Percentiles rank a stretch among this genome's conserved stretches.
These are phyloP conservation scores for Pestalotiopsis sp. DNA, from an alignment of 2,329 filamentous ascomycete genomes.

Conservation along the genomic window DNA sequence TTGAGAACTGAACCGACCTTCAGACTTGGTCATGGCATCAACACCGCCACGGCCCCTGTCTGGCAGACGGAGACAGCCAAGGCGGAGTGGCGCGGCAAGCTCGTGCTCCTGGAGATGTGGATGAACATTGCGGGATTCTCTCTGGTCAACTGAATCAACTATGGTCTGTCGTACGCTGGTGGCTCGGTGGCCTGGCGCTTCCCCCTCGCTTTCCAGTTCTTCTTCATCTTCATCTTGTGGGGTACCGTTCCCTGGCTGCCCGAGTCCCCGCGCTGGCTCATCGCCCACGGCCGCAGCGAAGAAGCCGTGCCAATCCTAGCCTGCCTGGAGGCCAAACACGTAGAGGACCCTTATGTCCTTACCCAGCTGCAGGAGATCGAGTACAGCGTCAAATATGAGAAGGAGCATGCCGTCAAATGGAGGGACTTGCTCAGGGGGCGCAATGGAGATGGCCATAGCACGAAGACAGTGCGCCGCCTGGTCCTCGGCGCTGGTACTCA, in stretches of 20 bases:
- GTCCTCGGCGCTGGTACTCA: background rate
- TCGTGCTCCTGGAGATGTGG: constrained; percentile 30
- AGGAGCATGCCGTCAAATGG: constrained; percentile 17
- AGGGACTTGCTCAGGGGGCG: constrained; percentile 23
- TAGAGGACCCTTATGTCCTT: constrained; percentile 17
- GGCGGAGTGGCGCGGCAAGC: constrained; percentile 23
- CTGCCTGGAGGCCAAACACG: constrained; percentile 24
- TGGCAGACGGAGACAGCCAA: constrained; percentile 24
- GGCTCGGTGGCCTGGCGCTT: constrained; percentile 37
- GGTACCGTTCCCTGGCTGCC: constrained; percentile 28
- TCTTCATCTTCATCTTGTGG: constrained; percentile 33
- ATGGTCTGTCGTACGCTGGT: constrained; percentile 32
- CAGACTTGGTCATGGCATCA: constrained; percentile 20
- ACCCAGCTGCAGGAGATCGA: constrained; percentile 25
- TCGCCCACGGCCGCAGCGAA: constrained; percentile 27
- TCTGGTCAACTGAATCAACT: constrained; percentile 29
- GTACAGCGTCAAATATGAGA: constrained; percentile 28
- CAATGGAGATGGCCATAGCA: constrained; percentile 19
- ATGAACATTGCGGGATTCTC: constrained; percentile 40
- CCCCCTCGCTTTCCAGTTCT: constrained; percentile 38
- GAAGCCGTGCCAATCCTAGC: constrained; percentile 31
- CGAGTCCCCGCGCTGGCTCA: constrained; percentile 29
- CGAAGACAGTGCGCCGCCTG: constrained; percentile 25
- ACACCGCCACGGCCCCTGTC: constrained; percentile 21
- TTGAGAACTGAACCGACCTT: background rate